These are phyloP conservation scores for Chamaecyparis obtusa DNA, from an alignment of 75 land plant genomes.

Conservation along the genomic window DNA sequence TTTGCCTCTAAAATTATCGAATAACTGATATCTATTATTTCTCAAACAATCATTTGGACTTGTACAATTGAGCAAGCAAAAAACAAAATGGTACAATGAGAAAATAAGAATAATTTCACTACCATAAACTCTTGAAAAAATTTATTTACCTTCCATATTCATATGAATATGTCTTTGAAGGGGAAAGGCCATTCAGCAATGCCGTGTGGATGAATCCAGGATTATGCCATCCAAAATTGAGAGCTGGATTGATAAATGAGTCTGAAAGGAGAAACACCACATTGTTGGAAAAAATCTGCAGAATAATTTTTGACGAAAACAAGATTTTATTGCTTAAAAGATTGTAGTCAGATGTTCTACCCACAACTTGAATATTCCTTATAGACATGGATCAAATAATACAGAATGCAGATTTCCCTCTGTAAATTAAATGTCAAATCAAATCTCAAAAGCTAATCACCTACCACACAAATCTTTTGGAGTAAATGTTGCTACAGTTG, in stretches of 20 bases:
- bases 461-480: constrained; percentile 29
- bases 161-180: constrained; percentile 28
- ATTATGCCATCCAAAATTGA: constrained; percentile 50
- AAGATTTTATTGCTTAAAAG: neutral
- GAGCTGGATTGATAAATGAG: constrained; percentile 22
- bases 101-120: neutral
- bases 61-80: neutral
- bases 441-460: neutral
- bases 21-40: neutral
- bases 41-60: neutral
- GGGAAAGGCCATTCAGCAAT: constrained; percentile 28
- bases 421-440: neutral
- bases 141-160: constrained; percentile 35
- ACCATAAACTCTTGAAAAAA: neutral
- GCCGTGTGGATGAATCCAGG: constrained; percentile 47
- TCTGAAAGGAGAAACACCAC: constrained; percentile 13
- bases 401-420: neutral
- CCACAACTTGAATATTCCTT: neutral
- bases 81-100: neutral
- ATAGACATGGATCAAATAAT: neutral
- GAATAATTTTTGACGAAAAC: neutral
- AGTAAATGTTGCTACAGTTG: constrained; percentile 33
- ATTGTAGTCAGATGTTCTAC: neutral
- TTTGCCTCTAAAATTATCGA: neutral
- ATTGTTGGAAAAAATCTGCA: neutral